A percentile compares a stretch with the other conserved stretches of the same genome.
phyloP scores from a whole-genome alignment of 2,329 filamentous ascomycete genomes.

The Bisporella sp. region DNA sequence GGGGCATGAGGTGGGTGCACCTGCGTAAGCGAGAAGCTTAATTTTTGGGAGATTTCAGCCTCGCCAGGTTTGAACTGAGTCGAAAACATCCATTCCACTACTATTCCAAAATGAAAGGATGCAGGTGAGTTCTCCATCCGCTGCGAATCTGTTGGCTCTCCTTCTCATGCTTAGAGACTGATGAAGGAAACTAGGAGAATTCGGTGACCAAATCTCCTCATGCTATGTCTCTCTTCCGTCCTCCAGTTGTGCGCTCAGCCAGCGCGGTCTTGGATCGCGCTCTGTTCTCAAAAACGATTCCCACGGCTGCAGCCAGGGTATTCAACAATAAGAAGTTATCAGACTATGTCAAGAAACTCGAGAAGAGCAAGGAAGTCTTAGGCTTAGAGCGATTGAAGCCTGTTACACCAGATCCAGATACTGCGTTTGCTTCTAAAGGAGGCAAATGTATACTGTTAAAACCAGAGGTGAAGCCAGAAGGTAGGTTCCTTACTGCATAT shows the following conservation, averaged over 20 bases:
- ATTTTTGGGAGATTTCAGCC: too few species aligned
- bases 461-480: slow-evolving; percentile 46
- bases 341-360: slow-evolving; percentile 59
- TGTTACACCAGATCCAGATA: slow-evolving; percentile 57
- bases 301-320: slow-evolving; percentile 71
- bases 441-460: slow-evolving; percentile 55
- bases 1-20: too few species aligned
- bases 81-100: too few species aligned
- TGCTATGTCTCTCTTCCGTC: slow-evolving; percentile 60
- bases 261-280: slow-evolving; percentile 68
- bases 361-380: slow-evolving; percentile 60
- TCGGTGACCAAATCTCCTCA: slow-evolving; percentile 10
- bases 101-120: too few species aligned
- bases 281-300: slow-evolving; percentile 72
- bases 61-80: too few species aligned
- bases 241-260: slow-evolving; percentile 62
- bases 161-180: too few species aligned
- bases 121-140: too few species aligned
- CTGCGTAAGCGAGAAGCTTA: too few species aligned
- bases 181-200: too few species aligned
- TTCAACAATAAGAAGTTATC: slow-evolving; percentile 70
- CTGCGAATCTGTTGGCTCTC: too few species aligned
- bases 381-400: slow-evolving; percentile 54
- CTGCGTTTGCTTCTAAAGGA: slow-evolving; percentile 43
- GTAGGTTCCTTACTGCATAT: slow-evolving; percentile 22